phyloP scores from a whole-genome alignment of 2,329 filamentous ascomycete species.

The Aspergillus sp. region DNA sequence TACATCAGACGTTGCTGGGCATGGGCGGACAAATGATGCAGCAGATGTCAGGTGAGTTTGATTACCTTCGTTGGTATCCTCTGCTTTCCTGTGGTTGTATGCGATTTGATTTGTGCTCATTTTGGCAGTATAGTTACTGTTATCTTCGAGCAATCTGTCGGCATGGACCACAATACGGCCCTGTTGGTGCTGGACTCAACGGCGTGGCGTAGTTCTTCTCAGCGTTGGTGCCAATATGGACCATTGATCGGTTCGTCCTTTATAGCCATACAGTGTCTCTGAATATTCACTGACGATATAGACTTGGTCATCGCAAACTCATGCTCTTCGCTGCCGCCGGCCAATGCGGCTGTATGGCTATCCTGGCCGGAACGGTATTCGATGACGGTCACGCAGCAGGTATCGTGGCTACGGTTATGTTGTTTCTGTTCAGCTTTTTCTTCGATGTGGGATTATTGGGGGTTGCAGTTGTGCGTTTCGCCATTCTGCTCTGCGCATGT shows the following conservation, averaged over 20 bases:
- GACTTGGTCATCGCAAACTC: constrained; percentile 48
- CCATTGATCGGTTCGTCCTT: constrained; percentile 23
- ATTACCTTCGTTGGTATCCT: constrained; percentile 18
- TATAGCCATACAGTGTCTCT: neutral
- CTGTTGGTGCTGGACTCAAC: constrained; percentile 33
- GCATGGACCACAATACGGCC: constrained; percentile 33
- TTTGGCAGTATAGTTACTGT: constrained; percentile 28
- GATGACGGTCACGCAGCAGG: constrained; percentile 31
- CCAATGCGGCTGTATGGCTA: constrained; percentile 43
- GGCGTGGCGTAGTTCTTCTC: constrained; percentile 37
- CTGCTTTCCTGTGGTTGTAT: no score
- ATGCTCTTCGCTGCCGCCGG: constrained; percentile 51
- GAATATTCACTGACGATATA: neutral
- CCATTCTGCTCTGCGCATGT: constrained; percentile 15
- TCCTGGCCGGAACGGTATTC: constrained; percentile 39
- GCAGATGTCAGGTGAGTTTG: constrained; percentile 24
- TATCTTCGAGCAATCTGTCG: constrained; percentile 40
- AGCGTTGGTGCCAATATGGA: constrained; percentile 30
- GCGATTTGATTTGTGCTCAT: constrained; percentile 1
- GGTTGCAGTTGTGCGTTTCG: constrained; percentile 30
- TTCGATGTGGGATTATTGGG: constrained; percentile 44
- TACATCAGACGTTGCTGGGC: constrained; percentile 19
- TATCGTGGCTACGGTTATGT: constrained; percentile 41
- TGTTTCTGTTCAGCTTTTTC: constrained; percentile 49
- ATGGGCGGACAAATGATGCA: constrained; percentile 28